phyloP scores from a whole-genome alignment of 176 grass and related monocot genomes.

The Aegilops sharonensis region DNA sequence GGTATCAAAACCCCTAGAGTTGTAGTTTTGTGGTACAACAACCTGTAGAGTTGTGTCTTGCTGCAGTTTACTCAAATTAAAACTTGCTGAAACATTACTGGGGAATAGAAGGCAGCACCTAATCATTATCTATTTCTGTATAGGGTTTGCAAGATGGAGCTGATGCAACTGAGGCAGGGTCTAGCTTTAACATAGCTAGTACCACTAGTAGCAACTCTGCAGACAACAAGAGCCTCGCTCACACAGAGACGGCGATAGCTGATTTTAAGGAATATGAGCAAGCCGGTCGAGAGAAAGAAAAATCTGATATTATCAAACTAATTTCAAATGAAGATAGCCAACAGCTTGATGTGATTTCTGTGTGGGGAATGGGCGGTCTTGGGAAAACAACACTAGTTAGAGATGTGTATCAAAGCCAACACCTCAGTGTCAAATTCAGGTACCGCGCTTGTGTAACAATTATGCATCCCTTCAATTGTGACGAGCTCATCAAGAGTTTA shows the following conservation, averaged over 20 bases:
- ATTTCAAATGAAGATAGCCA: conserved; percentile 15
- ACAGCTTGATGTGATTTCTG: conserved; percentile 11
- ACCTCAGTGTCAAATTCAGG: not conserved
- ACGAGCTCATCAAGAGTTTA: conserved; percentile 4
- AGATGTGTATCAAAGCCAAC: conserved; percentile 6
- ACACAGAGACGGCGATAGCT: not conserved
- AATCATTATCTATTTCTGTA: conserved; percentile 5
- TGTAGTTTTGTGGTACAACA: not conserved
- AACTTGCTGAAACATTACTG: not conserved
- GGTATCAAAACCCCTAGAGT: too few species aligned
- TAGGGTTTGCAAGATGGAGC: not conserved
- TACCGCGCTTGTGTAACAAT: conserved; percentile 13
- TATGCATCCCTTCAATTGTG: conserved; percentile 13
- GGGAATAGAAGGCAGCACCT: not conserved
- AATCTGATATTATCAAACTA: conserved; percentile 15
- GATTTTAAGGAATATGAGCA: conserved; percentile 3
- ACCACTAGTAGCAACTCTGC: not conserved
- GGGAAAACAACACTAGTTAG: conserved; percentile 17
- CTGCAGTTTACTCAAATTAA: not conserved
- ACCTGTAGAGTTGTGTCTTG: not conserved
- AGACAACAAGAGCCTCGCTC: not conserved
- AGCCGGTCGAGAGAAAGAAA: conserved; percentile 6
- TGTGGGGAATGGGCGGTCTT: conserved; percentile 19
- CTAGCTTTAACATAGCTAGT: conserved; percentile 1
- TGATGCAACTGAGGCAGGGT: conserved; percentile 1